Base-by-base conservation (phyloP, 176 grass and related monocot species). In the Carex pumila region DNA sequence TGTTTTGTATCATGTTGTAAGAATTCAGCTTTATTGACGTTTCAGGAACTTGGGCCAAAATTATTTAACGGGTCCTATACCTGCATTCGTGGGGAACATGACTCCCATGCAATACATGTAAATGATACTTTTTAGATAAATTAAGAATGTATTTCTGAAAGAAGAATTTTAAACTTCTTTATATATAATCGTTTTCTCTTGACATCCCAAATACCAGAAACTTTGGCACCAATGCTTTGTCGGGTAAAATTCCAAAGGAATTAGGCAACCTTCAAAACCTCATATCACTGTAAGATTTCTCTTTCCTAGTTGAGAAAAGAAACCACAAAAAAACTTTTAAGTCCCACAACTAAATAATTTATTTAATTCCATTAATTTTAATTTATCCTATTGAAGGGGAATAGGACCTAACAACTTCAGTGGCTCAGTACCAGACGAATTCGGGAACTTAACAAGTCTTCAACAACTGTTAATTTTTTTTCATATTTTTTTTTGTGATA, bases 181-280 rank as follows among this genome's bases (percentile, higher is more conserved):
- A n/a, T 62, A 54, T 21, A 17, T 50, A 37, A 47, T 73, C 18
- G 1, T 67, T 84, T 45, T 32, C 76, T 52, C 15, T 31, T 85
- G 30, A 47, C 80, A 39, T 57, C 10, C 52, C 86, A 11, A 82
- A 71, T 61, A 54, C 12, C 77, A 94, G 95, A 83, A 82, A 0
- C 82, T 4, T 98, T 10, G 89, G 86, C 45, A 85, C 70, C 71
- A 98, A 98, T 93, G 84, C 92, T 50, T 98, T 98, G 43, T 89
- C 91, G 65, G 95, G 95, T 65, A 25, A 89, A 63, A 53, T 94
- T 77, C 95, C 92, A 12, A 92, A 91, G 89, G 95, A 94, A 81
- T 82, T 98, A 6, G 92, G 95, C 19, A 93, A 94, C 21, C 95
- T 97, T 84, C 58, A 53, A 0, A 87, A 91, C 59, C 87, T 97